Evolutionary conservation across 2,329 filamentous ascomycete species (phyloP), one percentile per base, ranked within the genome.

Genomic region (Canariomyces notabilis): DNA sequence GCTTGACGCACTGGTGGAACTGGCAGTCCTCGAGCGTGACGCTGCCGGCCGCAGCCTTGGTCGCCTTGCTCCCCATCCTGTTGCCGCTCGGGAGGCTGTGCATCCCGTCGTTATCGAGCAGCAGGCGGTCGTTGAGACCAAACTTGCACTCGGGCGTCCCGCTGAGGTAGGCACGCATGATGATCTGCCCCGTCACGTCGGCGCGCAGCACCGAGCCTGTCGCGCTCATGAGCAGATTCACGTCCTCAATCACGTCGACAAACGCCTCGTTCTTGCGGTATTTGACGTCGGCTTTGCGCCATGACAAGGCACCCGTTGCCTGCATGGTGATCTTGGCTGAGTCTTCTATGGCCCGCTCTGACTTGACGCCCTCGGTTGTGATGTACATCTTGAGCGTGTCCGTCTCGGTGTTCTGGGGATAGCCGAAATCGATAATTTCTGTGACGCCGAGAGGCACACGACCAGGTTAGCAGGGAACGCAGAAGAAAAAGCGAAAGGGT

Each of bases 321-420:
- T 98, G 93, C 90, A 97, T 96, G 20, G 93, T 98, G 68, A 98
- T 98, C 66, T 91, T 93, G 57, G 89, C 91, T 41, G 91, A 96
- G 67, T 98, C 91, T 64, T 95, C 88, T 70, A 83, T 85, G 56
- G 79, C 83, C 57, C 82, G 75, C 66, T 89, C 89, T 23, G 89
- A 94, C 69, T 96, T 96, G 70, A 98, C 91, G 48, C 93, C 93
- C 72, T 98, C 93, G 29, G 93, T 98, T 35, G 94, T 98, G 63
- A 98, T 98, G 75, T 98, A 98, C 91, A 97, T 97, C 71, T 98
- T 98, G 59, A 98, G 75, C 14, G 93, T 97, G 67, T 98, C 93
- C 44, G 91, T 95, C 71, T 98, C 93, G 53, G 93, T 98, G 67
- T 97, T 97, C 67, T 98, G 93, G 26, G 93, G 93, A 66, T 98